Conservation (phyloP, 176 grass and related monocot species). For the Pontederia crassipes region DNA sequence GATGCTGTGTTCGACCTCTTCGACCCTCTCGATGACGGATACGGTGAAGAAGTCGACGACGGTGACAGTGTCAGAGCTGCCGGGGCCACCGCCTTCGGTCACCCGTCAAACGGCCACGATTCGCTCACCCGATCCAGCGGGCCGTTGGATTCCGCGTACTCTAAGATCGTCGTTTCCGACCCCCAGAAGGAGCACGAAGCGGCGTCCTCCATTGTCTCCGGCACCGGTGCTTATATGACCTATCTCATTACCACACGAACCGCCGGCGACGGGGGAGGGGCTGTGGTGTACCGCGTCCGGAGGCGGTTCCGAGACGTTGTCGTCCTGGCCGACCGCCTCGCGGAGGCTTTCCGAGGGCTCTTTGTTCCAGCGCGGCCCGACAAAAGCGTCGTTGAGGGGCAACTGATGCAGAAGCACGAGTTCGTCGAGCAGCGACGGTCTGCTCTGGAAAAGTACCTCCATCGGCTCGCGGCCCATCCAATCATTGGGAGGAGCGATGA, state of each 20-base stretch:
- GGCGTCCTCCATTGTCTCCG: conserved; percentile 35
- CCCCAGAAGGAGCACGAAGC: conserved; percentile 40
- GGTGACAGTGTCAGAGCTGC: too few relatives aligned
- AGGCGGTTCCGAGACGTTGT: conserved; percentile 82
- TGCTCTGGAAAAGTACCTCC: too few relatives aligned
- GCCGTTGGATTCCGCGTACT: conserved; percentile 2
- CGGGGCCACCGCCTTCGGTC: too few relatives aligned
- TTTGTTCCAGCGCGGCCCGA: conserved; percentile 60
- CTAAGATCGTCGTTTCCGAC: conserved; percentile 53
- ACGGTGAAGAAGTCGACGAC: too few relatives aligned
- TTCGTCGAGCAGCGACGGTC: too few relatives aligned
- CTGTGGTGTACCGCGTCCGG: conserved; percentile 29
- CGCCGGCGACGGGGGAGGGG: conserved; percentile 28
- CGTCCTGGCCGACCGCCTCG: conserved; percentile 49
- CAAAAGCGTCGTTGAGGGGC: conserved; percentile 25
- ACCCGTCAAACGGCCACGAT: too few relatives aligned
- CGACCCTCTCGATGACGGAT: too few relatives aligned
- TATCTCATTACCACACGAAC: conserved; percentile 55
- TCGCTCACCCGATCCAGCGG: too few relatives aligned
- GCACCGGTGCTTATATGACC: conserved; percentile 36
- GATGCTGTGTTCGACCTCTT: too few relatives aligned
- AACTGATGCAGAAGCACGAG: too few relatives aligned
- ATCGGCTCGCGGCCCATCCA: too few relatives aligned
- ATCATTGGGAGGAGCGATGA: too few relatives aligned
- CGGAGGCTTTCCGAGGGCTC: conserved; percentile 47